phyloP scores from a whole-genome alignment of 169 alveolate genomes.

The Plasmodium cynomolgi region DNA sequence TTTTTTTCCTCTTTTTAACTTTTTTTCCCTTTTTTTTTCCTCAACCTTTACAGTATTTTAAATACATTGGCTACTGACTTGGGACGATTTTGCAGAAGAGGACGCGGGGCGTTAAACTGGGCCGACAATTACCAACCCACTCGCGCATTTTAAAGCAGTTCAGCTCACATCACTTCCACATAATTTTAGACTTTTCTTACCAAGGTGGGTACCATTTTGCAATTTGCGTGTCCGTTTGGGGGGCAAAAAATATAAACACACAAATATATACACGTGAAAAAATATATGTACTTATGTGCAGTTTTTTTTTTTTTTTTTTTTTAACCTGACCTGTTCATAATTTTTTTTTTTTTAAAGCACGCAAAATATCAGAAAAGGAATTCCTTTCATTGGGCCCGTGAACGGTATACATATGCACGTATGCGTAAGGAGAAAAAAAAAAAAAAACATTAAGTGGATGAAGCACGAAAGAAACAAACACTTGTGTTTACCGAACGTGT shows the following conservation, averaged over 20 bases:
- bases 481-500: background rate
- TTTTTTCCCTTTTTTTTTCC: conserved; percentile 2
- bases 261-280: background rate
- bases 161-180: background rate
- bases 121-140: background rate
- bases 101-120: background rate
- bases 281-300: background rate
- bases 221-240: background rate
- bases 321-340: conserved; percentile 18
- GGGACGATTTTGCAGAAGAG: background rate
- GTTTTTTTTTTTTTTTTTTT: background rate
- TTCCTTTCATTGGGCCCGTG: background rate
- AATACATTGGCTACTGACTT: conserved; percentile 60
- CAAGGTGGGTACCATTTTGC: background rate
- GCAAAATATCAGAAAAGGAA: background rate
- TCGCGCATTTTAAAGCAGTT: background rate
- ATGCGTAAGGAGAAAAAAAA: background rate
- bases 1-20: background rate
- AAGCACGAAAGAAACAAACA: background rate
- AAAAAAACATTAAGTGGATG: background rate
- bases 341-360: conserved; percentile 3
- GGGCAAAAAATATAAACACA: background rate
- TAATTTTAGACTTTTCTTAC: background rate
- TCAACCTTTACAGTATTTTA: conserved; percentile 29
- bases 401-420: conserved; percentile 5